Base-by-base conservation (phyloP, 2,329 filamentous ascomycete species). In the Exophiala spinifera region DNA sequence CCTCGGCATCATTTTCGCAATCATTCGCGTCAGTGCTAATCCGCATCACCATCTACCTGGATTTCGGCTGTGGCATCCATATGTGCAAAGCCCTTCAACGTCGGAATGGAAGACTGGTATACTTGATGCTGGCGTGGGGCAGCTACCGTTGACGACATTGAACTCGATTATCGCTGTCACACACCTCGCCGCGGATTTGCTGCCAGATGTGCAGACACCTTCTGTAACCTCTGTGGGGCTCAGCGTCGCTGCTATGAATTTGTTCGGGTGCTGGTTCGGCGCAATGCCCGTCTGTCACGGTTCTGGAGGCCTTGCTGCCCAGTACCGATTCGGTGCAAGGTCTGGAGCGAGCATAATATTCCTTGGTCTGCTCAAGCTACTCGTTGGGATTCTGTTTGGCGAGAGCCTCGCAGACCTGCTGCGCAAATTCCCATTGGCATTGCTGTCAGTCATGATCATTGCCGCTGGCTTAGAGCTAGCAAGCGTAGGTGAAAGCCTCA, bases 221-320 rank as follows among this genome's bases (percentile, higher is more conserved):
- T 83, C 83, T 0, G 86, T 90, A 4, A 92, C 89, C 0, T 78
- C 84, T 0, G 77, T 97, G 25, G 92, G 91, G 1, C 69, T 91
- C 56, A 95, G 89, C 51, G 89, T 97, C 3, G 85, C 86, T 0
- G 65, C 77, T 1, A 95, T 96, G 83, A 97, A 97, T 67, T 74
- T 96, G 3, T 69, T 87, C 1, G 87, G 88, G 14, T 91, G 89
- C 65, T 95, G 89, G 88, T 95, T 96, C 65, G 91, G 91, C 45
- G 88, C 87, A 4, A 97, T 96, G 94, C 94, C 92, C 2, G 85
- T 94, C 3, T 97, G 94, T 67, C 94, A 97, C 68, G 92, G 92
- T 4, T 90, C 90, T 0, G 92, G 92, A 2, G 92, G 92, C 0
- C 76, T 97, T 0, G 94, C 94, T 4, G 94, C 88, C 0, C 92